These are phyloP conservation scores for Cryptococcus maquisensis DNA, from an alignment of 1,284 basidiomycete species.

Conservation along the genomic window DNA sequence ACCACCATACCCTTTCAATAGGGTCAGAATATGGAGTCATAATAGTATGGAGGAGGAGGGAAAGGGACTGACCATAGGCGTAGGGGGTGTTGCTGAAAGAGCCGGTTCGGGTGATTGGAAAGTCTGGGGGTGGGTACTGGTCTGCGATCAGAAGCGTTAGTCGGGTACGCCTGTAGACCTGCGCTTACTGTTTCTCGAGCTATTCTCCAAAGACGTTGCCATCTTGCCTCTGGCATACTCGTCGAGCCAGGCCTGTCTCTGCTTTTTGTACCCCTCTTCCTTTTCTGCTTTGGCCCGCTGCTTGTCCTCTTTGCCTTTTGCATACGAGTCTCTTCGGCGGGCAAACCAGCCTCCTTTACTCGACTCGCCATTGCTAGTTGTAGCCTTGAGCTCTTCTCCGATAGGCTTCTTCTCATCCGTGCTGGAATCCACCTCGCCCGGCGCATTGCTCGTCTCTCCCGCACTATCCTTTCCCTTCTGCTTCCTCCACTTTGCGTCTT, in stretches of 20 bases:
- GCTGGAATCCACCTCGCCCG: background rate
- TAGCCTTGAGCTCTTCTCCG: background rate
- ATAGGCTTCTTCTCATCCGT: background rate
- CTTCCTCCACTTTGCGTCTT: slow-evolving; percentile 19
- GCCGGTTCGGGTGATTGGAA: slow-evolving; percentile 22
- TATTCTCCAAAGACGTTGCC: slow-evolving; percentile 6
- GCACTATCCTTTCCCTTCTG: slow-evolving; percentile 7
- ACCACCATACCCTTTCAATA: slow-evolving; percentile 17
- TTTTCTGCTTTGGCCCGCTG: slow-evolving; percentile 29
- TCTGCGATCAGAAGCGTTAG: slow-evolving; percentile 20
- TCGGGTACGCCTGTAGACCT: slow-evolving; percentile 28
- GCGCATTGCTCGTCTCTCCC: background rate
- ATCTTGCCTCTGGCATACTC: background rate
- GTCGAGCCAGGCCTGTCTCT: slow-evolving; percentile 10
- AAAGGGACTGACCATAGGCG: slow-evolving; percentile 27
- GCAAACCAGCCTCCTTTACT: slow-evolving; percentile 38
- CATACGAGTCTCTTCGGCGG: slow-evolving; percentile 37
- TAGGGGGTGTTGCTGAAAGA: slow-evolving; percentile 19
- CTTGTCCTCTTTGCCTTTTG: slow-evolving; percentile 42
- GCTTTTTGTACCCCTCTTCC: slow-evolving; percentile 16
- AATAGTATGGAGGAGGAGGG: too few species aligned
- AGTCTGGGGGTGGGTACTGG: slow-evolving; percentile 30
- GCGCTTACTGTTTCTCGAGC: slow-evolving; percentile 31
- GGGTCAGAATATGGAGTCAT: background rate
- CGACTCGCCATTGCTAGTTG: slow-evolving; percentile 2